Percentiles rank a stretch among this genome's conserved stretches.
Conservation (phyloP, 768 basidiomycete genomes). For the Kwoniella europaea region DNA sequence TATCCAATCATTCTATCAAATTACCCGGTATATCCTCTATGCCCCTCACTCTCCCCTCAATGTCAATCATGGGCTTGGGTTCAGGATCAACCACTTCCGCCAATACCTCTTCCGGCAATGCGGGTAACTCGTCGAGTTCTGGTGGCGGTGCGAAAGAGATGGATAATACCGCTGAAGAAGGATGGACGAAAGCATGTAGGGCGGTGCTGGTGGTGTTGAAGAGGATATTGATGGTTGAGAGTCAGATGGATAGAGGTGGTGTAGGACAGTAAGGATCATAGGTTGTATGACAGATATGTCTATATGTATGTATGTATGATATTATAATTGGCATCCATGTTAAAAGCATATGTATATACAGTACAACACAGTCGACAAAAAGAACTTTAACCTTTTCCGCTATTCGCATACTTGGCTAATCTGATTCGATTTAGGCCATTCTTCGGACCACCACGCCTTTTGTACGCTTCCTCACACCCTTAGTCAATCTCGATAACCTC, state of each 20-base stretch:
- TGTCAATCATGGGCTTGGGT: constrained; percentile 48
- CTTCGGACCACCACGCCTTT: background rate
- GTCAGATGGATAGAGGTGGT: constrained; percentile 47
- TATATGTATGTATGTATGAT: background rate
- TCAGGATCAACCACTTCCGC: constrained; percentile 7
- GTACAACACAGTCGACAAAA: no score
- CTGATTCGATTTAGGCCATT: background rate
- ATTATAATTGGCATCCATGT: background rate
- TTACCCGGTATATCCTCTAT: constrained; percentile 73
- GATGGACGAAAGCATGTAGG: constrained; percentile 90
- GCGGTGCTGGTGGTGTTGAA: constrained; percentile 69
- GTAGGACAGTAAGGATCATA: no score
- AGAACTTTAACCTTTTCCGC: background rate
- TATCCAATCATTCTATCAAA: constrained; percentile 92
- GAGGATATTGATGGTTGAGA: constrained; percentile 54
- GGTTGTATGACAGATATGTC: background rate
- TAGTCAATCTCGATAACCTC: background rate
- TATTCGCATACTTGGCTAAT: background rate
- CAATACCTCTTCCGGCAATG: background rate
- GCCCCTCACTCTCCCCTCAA: constrained; percentile 35
- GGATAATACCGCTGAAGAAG: constrained; percentile 72
- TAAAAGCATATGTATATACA: constrained; percentile 1
- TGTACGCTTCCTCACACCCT: background rate
- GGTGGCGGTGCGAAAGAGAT: background rate
- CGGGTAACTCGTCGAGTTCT: background rate